Base-by-base conservation (phyloP, 1,139 yeast genomes). In the Arxiozyma slooffiae region DNA sequence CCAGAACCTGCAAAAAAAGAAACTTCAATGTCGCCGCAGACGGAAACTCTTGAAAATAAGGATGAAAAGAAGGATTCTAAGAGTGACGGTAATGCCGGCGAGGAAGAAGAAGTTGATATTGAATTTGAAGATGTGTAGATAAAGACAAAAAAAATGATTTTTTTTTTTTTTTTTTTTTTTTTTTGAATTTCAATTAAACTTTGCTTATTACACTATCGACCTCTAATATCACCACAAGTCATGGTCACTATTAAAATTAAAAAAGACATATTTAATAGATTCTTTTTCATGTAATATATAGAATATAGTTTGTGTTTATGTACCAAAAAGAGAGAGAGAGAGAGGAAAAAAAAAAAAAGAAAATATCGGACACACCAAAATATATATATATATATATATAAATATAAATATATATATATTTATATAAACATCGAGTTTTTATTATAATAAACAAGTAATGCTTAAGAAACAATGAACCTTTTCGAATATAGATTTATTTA, bases 11-110 rank as follows among this genome's bases (percentile, higher is more conserved):
- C 23, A 26, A 26, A 17, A 38, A 18, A 8, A 30, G 38, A 37
- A 20, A 45, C 41, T 11, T 24, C 48, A n/a, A 42, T 17, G 17
- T 16, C n/a, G 3, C 21, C 36, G 22, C 34, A 22, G 6, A 7
- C 43, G 4, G 14, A 40, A 22, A 41, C 42, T 11, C 24, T 26
- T 18, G 50, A 44, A 18, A 39, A 30, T 30, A 20, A 36, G 20
- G 76, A 66, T 23, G 74, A 70, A 24, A 72, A 68, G 17, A 72
- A 68, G 47, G 79, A 74, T 54, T 70, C 76, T 53, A 80, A 74
- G 51, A 78, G 75, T 50, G 71, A 74, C 16, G 71, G 61, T 40
- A 67, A 36, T 20, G 46, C 44, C 2, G 44, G 60, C 23, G 64
- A 46, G 38, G 67, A 59, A 50, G 64, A 60, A 44, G 66, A 61